These are phyloP conservation scores for Candida verbasci DNA, from an alignment of 805 yeast genomes.

Conservation along the genomic window DNA sequence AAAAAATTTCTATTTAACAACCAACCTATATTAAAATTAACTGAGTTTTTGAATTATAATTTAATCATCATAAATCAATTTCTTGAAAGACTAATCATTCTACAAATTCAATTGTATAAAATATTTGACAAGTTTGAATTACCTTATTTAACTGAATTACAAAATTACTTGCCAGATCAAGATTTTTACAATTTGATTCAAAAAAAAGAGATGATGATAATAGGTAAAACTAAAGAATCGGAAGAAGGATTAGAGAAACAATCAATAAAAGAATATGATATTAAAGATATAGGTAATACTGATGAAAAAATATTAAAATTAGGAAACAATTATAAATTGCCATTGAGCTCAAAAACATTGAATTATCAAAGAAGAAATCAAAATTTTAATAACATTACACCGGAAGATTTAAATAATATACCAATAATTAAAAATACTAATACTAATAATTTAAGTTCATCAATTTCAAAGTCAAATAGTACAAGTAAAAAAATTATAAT, in stretches of 20 bases:
- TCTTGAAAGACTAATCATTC: slow-evolving; percentile 22
- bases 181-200: slow-evolving; percentile 26
- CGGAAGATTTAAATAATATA: slow-evolving; percentile 9
- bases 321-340: slow-evolving; percentile 25
- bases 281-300: slow-evolving; percentile 8
- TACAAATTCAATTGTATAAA: slow-evolving; percentile 17
- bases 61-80: slow-evolving; percentile 25
- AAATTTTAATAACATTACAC: slow-evolving; percentile 6
- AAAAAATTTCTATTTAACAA: slow-evolving; percentile 14
- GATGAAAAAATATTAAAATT: slow-evolving; percentile 25
- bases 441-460: background rate
- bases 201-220: slow-evolving; percentile 26
- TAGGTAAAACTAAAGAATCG: slow-evolving; percentile 15
- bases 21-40: slow-evolving; percentile 25
- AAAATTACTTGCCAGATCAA: slow-evolving; percentile 17
- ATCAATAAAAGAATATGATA: background rate
- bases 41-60: slow-evolving; percentile 24
- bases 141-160: slow-evolving; percentile 24
- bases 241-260: slow-evolving; percentile 9
- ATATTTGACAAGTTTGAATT: slow-evolving; percentile 18
- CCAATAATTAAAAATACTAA: slow-evolving; percentile 6
- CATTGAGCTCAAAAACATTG: slow-evolving; percentile 25
- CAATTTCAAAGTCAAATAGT: slow-evolving; percentile 1
- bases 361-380: slow-evolving; percentile 21
- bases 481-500: slow-evolving; percentile 26